phyloP scores from a whole-genome alignment of 1,284 basidiomycete species.

The Cryptococcus floricola region DNA sequence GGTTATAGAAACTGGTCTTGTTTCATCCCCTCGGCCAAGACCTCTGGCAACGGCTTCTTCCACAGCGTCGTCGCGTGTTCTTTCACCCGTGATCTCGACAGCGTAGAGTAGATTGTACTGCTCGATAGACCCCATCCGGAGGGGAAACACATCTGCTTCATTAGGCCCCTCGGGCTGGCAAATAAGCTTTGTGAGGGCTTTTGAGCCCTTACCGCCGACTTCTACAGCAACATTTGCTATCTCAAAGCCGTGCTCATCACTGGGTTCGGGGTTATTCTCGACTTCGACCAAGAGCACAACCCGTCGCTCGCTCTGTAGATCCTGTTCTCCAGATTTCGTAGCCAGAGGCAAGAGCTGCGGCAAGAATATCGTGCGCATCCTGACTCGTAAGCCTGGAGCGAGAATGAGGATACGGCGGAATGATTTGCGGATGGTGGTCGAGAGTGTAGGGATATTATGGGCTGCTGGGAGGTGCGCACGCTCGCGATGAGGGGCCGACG shows the following conservation, averaged over 20 bases:
- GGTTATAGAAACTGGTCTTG: slow-evolving; percentile 70
- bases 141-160: slow-evolving; percentile 61
- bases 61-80: slow-evolving; percentile 1
- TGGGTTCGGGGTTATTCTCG: slow-evolving; percentile 51
- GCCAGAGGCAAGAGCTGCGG: slow-evolving; percentile 65
- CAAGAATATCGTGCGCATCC: slow-evolving; percentile 82
- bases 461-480: slow-evolving; percentile 11
- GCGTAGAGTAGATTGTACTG: slow-evolving; percentile 84
- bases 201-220: slow-evolving; percentile 70
- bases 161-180: slow-evolving; percentile 48
- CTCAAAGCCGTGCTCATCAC: slow-evolving; percentile 56
- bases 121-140: slow-evolving; percentile 63
- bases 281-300: slow-evolving; percentile 81
- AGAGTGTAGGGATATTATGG: slow-evolving; percentile 5
- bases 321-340: slow-evolving; percentile 32
- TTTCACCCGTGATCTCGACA: slow-evolving; percentile 53
- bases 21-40: slow-evolving; percentile 53
- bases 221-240: slow-evolving; percentile 68
- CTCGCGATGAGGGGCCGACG: slow-evolving; percentile 20
- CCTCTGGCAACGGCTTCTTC: slow-evolving; percentile 20
- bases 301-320: slow-evolving; percentile 72
- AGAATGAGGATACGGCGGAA: slow-evolving; percentile 73
- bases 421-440: slow-evolving; percentile 69
- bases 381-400: slow-evolving; percentile 73
- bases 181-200: slow-evolving; percentile 52